Base-by-base conservation (phyloP, 2,329 filamentous ascomycete species). In the Ophiostoma angusticollis region DNA sequence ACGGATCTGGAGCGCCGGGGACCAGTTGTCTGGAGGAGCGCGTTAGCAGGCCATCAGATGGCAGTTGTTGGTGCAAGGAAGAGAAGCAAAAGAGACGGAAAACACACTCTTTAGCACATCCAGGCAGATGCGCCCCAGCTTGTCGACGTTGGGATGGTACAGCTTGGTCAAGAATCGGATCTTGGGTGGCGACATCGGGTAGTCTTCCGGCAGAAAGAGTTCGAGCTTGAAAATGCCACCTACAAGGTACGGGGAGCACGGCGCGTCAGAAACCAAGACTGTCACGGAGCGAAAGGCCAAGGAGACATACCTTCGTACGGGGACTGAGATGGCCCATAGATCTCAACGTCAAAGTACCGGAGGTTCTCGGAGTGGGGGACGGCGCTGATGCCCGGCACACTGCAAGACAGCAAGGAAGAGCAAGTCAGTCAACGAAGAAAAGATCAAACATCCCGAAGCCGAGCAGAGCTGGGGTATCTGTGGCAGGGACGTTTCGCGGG, bases 101-200 rank as follows among this genome's bases (percentile, higher is more conserved):
- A 4, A 4, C 30, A 31, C 14, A 29, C 9, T 13, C 2, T 16
- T 9, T 2, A 24, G 28, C 14, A 98, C 91, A 58, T 98, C 91
- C 35, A 98, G 67, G 58, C 93, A 98, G 62, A 98, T 98, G 44
- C 91, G 82, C 44, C 91, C 91, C 2, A 98, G 76, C 63, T 93
- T 93, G 60, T 98, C 91, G 51, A 98, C 95, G 59, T 98, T 98
- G 37, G 91, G 91, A 60, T 98, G 93, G 63, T 96, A 98, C 60
- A 98, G 96, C 65, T 94, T 95, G 52, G 93, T 98, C 37, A 98
- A 70, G 63, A 98, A 98, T 40, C 91, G 84, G 56, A 98, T 95
- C 70, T 95, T 95, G 32, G 91, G 91, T 39, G 91, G 89, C 24
- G 86, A 94, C 91, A 98, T 98, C 30, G 91, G 91, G 59, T 98